A percentile compares a stretch with the other conserved stretches of the same genome.
Conservation (phyloP, 1,284 basidiomycete genomes). For the Blastosporella zonata region DNA sequence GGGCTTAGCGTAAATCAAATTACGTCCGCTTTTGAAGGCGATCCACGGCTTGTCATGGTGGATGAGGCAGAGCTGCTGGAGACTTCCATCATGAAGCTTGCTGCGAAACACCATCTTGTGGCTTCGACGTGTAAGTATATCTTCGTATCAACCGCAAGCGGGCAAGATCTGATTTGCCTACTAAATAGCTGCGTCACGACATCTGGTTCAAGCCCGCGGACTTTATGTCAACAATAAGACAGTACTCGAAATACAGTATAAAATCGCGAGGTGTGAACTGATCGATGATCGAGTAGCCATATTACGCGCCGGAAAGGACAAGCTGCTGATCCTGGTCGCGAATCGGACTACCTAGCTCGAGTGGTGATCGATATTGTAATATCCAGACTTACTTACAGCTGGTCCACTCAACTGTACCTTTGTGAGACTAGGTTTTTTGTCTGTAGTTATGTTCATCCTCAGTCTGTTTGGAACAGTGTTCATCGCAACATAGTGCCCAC, state of each 20-base stretch:
- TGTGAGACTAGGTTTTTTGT: too few species aligned
- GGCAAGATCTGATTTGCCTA: conserved; percentile 1
- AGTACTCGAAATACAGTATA: conserved; percentile 38
- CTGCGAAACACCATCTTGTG: conserved; percentile 47
- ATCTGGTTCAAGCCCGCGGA: conserved; percentile 48
- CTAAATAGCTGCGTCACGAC: conserved; percentile 48
- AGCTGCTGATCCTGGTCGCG: conserved; percentile 57
- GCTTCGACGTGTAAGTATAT: conserved; percentile 50
- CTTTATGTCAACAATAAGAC: conserved; percentile 45
- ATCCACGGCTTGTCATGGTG: conserved; percentile 54
- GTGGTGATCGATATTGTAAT: too few species aligned
- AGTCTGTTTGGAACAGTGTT: too few species aligned
- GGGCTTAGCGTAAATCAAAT: conserved; percentile 44
- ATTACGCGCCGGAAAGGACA: conserved; percentile 75
- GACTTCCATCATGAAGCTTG: conserved; percentile 54
- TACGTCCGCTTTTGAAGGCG: conserved; percentile 53
- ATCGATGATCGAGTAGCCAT: conserved; percentile 66
- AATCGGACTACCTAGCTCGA: not conserved
- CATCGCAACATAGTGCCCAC: too few species aligned
- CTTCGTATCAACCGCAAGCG: not conserved
- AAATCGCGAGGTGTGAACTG: conserved; percentile 48
- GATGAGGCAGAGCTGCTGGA: conserved; percentile 42
- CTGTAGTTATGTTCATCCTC: too few species aligned
- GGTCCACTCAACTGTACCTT: too few species aligned
- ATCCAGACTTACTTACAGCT: too few species aligned